These are phyloP conservation scores for Trametes maxima DNA, from an alignment of 768 basidiomycete species.

Conservation along the genomic window DNA sequence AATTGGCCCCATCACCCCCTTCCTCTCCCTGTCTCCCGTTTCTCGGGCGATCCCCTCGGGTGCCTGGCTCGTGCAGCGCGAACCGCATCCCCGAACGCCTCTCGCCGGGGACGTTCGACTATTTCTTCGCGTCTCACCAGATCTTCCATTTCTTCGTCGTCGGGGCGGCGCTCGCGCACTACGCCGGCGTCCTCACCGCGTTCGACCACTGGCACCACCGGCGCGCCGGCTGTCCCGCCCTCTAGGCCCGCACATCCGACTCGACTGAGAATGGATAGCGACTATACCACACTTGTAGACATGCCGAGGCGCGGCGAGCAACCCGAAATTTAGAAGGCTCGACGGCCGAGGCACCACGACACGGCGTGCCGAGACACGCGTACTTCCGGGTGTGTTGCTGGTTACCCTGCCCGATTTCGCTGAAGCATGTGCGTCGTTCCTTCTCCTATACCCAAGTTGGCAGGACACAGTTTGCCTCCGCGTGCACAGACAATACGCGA, in stretches of 20 bases:
- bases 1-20: not conserved
- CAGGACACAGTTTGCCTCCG: no score
- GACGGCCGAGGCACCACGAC: no score
- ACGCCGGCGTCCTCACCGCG: constrained; percentile 54
- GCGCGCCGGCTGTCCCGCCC: constrained; percentile 17
- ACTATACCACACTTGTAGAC: not conserved
- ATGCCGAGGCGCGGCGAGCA: not conserved
- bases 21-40: not conserved
- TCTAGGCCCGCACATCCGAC: not conserved
- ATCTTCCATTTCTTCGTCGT: constrained; percentile 87
- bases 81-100: constrained; percentile 80
- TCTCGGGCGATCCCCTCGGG: not conserved
- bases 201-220: constrained; percentile 60
- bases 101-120: constrained; percentile 78
- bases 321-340: no score
- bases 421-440: no score
- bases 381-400: no score
- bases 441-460: no score
- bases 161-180: constrained; percentile 70
- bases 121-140: constrained; percentile 81
- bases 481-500: no score
- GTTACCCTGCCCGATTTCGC: no score
- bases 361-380: no score
- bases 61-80: constrained; percentile 51
- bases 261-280: not conserved